These are phyloP conservation scores for Debaryomyces hansenii DNA, from an alignment of 805 yeast genomes.

Conservation along the genomic window DNA sequence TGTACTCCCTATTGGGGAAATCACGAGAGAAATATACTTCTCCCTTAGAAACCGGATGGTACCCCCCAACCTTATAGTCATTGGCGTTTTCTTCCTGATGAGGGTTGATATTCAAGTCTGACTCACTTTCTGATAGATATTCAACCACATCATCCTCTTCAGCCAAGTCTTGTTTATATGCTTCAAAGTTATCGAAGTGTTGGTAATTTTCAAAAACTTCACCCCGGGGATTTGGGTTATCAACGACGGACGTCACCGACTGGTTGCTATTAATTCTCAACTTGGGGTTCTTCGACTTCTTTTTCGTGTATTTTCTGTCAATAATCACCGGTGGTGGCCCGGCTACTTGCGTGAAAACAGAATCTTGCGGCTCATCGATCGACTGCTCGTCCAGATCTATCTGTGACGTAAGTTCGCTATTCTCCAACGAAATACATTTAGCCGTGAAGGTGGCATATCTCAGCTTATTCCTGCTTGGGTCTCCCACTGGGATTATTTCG, in stretches of 20 bases:
- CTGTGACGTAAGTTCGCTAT: slow-evolving; percentile 37
- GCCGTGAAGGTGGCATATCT: slow-evolving; percentile 31
- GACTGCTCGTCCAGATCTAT: slow-evolving; percentile 2
- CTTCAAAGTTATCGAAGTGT: not conserved
- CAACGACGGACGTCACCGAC: not conserved
- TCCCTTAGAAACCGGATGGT: slow-evolving; percentile 60
- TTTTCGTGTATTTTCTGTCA: not conserved
- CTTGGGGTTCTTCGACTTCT: not conserved
- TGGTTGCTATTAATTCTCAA: not conserved
- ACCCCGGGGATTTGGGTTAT: not conserved
- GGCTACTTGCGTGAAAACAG: not conserved
- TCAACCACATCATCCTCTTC: slow-evolving; percentile 10
- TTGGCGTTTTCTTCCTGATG: slow-evolving; percentile 47
- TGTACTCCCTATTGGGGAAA: slow-evolving; percentile 38
- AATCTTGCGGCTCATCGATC: not conserved
- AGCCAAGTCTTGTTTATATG: not conserved
- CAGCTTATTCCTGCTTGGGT: too few relatives aligned
- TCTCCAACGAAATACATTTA: slow-evolving; percentile 38
- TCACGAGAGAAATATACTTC: slow-evolving; percentile 48
- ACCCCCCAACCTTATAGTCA: slow-evolving; percentile 62
- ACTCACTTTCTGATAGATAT: slow-evolving; percentile 23
- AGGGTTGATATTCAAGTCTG: slow-evolving; percentile 28
- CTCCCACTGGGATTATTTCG: too few relatives aligned
- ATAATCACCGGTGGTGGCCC: not conserved
- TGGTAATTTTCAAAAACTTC: not conserved